Base-by-base conservation (phyloP, 495 filamentous ascomycete species). In the Pyronema omphalodes region DNA sequence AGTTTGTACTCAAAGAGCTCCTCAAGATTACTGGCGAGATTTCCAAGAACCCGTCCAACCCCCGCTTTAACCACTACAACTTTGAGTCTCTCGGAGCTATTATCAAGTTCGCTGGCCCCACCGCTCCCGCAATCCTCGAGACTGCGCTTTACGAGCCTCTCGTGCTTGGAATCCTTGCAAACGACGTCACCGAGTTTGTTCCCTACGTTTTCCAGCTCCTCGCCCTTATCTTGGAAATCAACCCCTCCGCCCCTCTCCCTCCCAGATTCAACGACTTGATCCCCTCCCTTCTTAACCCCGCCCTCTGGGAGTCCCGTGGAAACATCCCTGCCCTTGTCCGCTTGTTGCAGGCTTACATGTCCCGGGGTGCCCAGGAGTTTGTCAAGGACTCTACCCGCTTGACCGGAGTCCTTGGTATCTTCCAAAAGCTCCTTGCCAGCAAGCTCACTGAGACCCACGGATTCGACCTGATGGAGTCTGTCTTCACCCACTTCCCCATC, bases 141-240 rank as follows among this genome's bases (percentile, higher is more conserved):
- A 73, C 75, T 40, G 74, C 75, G 34, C 73, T 99, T 12, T 91
- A 88, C 67, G 66, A 73, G 17, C 83, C 87, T 0, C 89, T 96
- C 62, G 76, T 79, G 9, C n/a, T 54, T 18, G 68, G 64, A 36
- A 79, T 94, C 44, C 74, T 99, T 15, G 74, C 76, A 39, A 79
- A 82, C 54, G 86, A 89, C 62, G 81, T 94, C 45, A 76, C 84
- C 64, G 93, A 99, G 69, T 99, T 96, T 67, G 81, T 83, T 58
- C 93, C 91, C 9, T 99, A 94, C 60, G 80, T 96, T 41, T 94
- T 99, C 72, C 93, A 96, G 68, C 76, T 99, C 29, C 85, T 95
- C 53, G 82, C 87, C 3, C 82, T 87, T 15, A 76, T 96, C 36
- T 77, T 96, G 2, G 88, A 94, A 69, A 74, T 81, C 29, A 85